Conservation (phyloP, 2,329 filamentous ascomycete species). For the Cryoendolithus antarcticus region DNA sequence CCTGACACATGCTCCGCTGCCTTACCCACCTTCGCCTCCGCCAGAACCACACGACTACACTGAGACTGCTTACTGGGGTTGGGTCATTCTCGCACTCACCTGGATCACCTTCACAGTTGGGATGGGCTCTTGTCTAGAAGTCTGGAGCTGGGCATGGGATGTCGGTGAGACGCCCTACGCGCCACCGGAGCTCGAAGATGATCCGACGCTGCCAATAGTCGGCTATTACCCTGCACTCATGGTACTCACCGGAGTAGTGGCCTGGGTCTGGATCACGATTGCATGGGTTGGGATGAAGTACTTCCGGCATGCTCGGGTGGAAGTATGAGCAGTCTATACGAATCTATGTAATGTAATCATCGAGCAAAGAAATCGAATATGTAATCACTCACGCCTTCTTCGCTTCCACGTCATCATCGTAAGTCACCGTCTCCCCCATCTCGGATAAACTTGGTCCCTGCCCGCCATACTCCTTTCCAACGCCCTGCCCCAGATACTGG, state of each 20-base stretch:
- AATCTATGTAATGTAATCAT: too few relatives aligned
- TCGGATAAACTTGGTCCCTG: conserved; percentile 44
- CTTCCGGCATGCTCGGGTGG: conserved; percentile 64
- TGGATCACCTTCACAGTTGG: conserved; percentile 95
- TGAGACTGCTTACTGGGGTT: conserved; percentile 97
- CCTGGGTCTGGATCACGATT: conserved; percentile 95
- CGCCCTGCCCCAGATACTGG: conserved; percentile 48
- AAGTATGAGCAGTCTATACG: too few relatives aligned
- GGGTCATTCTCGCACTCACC: conserved; percentile 79
- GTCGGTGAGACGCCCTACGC: conserved; percentile 93
- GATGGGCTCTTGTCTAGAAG: conserved; percentile 87
- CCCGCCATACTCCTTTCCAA: conserved; percentile 73
- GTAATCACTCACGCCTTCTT: too few relatives aligned
- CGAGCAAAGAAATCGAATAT: too few relatives aligned
- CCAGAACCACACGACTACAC: conserved; percentile 71
- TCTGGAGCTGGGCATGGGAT: conserved; percentile 99
- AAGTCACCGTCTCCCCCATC: conserved; percentile 29
- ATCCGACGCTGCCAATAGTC: conserved; percentile 85
- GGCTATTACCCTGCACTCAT: conserved; percentile 95
- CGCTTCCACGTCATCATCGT: conserved; percentile 10
- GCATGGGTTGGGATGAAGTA: conserved; percentile 99
- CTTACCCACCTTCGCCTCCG: background rate
- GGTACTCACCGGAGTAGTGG: conserved; percentile 88
- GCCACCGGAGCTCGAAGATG: conserved; percentile 87
- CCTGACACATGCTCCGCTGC: conserved; percentile 6